A percentile compares a stretch with the other conserved stretches of the same genome.
Conservation (phyloP, 495 filamentous ascomycete genomes). For the Platismatia glauca region DNA sequence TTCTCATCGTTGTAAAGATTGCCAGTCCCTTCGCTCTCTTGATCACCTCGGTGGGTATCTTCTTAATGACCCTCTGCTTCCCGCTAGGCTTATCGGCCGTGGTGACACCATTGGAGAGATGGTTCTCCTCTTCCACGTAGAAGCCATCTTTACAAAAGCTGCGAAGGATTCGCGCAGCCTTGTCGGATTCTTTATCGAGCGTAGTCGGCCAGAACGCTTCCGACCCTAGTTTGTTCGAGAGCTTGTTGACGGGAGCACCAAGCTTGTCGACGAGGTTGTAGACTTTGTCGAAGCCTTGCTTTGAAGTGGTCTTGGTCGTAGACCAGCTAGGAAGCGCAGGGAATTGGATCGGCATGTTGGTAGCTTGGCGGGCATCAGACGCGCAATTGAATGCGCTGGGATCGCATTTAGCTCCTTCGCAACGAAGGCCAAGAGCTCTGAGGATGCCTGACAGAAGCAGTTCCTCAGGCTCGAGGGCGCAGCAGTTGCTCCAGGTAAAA, state of each 20-base stretch:
- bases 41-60: constrained; percentile 76
- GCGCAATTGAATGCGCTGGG: neutral
- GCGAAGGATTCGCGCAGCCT: constrained; percentile 69
- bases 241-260: constrained; percentile 61
- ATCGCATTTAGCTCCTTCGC: neutral
- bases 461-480: neutral
- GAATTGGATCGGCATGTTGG: constrained; percentile 19
- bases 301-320: constrained; percentile 28
- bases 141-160: constrained; percentile 73
- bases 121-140: constrained; percentile 36
- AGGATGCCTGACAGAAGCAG: neutral
- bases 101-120: constrained; percentile 15
- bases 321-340: constrained; percentile 23
- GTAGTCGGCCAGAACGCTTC: constrained; percentile 78
- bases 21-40: constrained; percentile 77
- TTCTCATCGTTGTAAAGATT: constrained; percentile 89
- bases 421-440: neutral
- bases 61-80: constrained; percentile 65
- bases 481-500: neutral
- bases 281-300: constrained; percentile 49
- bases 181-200: constrained; percentile 73
- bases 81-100: constrained; percentile 41
- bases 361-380: constrained; percentile 5
- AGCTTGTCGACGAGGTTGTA: constrained; percentile 45
- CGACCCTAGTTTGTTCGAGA: constrained; percentile 62